Percentiles rank a stretch among this genome's conserved stretches.
Evolutionary conservation across 306 rosid species (phyloP).

Genomic region (Cajanus cajan): DNA sequence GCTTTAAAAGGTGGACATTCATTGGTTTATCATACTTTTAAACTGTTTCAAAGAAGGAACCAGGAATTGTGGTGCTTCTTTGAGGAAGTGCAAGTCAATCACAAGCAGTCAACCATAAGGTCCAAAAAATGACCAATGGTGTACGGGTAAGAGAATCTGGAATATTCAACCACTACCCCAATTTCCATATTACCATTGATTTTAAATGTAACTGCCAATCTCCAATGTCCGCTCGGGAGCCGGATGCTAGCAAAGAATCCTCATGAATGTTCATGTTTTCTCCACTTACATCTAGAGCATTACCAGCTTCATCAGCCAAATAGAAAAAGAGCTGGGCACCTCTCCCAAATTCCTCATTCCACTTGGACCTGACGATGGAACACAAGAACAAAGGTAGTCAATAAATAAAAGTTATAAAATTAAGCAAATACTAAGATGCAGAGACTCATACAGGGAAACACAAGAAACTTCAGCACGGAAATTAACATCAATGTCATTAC

Average conservation of each 20-base stretch:
- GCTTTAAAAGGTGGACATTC: constrained; percentile 11
- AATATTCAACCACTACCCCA: constrained; percentile 14
- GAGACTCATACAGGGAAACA: not conserved
- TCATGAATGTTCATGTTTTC: constrained; percentile 47
- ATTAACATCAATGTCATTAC: not conserved
- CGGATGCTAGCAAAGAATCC: constrained; percentile 70
- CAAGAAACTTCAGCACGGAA: not conserved
- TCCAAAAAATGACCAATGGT: constrained; percentile 2
- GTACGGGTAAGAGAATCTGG: not conserved
- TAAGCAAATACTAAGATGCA: not conserved
- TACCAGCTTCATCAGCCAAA: constrained; percentile 86
- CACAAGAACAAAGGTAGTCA: constrained; percentile 22
- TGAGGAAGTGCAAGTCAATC: not conserved
- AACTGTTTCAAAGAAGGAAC: constrained; percentile 20
- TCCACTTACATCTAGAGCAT: constrained; percentile 51
- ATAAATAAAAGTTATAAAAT: not conserved
- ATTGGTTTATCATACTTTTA: constrained; percentile 4
- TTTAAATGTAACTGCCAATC: constrained; percentile 92
- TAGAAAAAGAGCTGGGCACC: constrained; percentile 85
- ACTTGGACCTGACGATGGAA: constrained; percentile 55
- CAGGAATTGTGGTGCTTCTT: not conserved
- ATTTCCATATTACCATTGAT: constrained; percentile 63
- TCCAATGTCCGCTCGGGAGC: constrained; percentile 80
- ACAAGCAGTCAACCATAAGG: constrained; percentile 22
- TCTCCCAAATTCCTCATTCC: constrained; percentile 45